Evolutionary conservation across 805 yeast species (phyloP).

Genomic region (Tetrapisispora iriomotensis): DNA sequence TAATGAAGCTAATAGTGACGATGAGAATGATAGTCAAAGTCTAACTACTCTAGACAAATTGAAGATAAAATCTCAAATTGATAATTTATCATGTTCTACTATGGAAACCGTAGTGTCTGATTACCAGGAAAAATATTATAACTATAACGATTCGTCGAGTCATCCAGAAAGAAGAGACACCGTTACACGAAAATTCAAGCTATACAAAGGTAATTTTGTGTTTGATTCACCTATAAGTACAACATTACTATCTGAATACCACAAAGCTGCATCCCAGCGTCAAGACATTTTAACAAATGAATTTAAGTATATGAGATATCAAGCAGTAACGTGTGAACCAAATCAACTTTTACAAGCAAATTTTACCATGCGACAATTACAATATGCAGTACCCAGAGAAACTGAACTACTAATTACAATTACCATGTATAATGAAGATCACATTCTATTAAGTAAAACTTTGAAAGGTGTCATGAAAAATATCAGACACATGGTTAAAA

Average conservation of each 20-base stretch:
- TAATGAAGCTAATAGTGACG: not conserved
- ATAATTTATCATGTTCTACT: constrained; percentile 1
- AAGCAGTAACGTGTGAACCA: constrained; percentile 92
- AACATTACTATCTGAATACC: constrained; percentile 44
- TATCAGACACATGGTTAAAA: constrained; percentile 58
- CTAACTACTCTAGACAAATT: constrained; percentile 1
- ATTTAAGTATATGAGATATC: constrained; percentile 80
- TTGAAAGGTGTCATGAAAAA: constrained; percentile 86
- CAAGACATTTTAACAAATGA: constrained; percentile 39
- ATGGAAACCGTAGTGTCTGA: not conserved
- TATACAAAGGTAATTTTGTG: constrained; percentile 63
- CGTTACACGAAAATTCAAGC: constrained; percentile 21
- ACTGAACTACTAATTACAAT: constrained; percentile 81
- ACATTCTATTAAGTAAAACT: constrained; percentile 70
- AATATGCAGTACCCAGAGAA: constrained; percentile 65
- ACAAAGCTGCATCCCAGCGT: constrained; percentile 29
- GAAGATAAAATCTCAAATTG: not conserved
- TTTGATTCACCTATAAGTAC: constrained; percentile 85
- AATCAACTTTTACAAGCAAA: constrained; percentile 47
- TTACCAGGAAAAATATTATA: not conserved
- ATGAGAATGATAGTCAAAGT: not conserved
- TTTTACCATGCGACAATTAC: constrained; percentile 75
- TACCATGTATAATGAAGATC: constrained; percentile 87
- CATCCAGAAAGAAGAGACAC: constrained; percentile 2
- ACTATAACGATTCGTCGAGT: not conserved